Evolutionary conservation across 2,329 filamentous ascomycete species (phyloP).

Genomic region (Aspergillus sp.): DNA sequence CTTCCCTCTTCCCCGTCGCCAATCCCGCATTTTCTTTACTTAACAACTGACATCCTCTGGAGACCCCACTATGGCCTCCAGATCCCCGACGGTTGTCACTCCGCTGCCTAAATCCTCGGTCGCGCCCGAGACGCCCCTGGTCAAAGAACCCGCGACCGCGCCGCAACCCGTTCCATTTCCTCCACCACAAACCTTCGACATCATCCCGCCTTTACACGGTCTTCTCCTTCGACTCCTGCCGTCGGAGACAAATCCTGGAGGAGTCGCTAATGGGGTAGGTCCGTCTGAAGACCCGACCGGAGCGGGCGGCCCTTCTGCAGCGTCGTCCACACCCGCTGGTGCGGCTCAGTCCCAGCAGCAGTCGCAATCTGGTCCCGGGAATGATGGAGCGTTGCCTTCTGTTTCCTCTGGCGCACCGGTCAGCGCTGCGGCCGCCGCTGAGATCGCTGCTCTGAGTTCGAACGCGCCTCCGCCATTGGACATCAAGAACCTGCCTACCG

Average conservation of each 20-base stretch:
- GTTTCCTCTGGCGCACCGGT: conserved; percentile 31
- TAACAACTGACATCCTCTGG: conserved; percentile 11
- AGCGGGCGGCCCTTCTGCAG: conserved; percentile 22
- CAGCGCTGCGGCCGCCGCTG: conserved; percentile 19
- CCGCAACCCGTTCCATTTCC: conserved; percentile 60
- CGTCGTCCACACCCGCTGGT: conserved; percentile 10
- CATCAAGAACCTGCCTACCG: conserved; percentile 75
- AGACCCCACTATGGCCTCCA: conserved; percentile 35
- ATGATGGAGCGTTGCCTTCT: conserved; percentile 27
- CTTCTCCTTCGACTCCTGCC: conserved; percentile 73
- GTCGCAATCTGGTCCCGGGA: conserved; percentile 23
- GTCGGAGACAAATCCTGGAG: conserved; percentile 40
- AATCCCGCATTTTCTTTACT: not conserved
- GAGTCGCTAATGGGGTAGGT: conserved; percentile 33
- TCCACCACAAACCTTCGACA: conserved; percentile 79
- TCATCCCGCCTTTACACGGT: conserved; percentile 75
- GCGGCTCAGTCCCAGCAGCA: conserved; percentile 26
- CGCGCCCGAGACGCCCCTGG: conserved; percentile 34
- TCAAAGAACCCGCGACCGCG: conserved; percentile 36
- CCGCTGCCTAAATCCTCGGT: conserved; percentile 42
- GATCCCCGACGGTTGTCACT: conserved; percentile 36
- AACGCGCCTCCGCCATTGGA: conserved; percentile 50
- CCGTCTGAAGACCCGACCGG: conserved; percentile 23
- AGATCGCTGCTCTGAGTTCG: conserved; percentile 24
- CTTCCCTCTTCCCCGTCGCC: not conserved